Base-by-base conservation (phyloP, 805 yeast species). In the Pichia phayaonensis region DNA sequence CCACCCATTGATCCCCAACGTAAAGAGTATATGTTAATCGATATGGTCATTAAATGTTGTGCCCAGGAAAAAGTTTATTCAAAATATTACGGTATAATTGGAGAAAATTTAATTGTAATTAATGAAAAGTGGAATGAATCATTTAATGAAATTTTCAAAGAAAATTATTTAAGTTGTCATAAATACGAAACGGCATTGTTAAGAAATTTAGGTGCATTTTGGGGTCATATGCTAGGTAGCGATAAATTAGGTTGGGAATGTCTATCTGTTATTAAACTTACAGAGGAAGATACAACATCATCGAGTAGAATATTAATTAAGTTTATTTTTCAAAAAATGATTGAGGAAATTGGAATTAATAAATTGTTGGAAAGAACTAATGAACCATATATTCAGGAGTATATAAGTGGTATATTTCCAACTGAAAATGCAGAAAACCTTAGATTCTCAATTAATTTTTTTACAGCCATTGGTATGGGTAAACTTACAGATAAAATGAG, bases 401-500 rank as follows among this genome's bases (percentile, higher is more conserved):
- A 58, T 44, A 52, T 84, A 31, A 56, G 53, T 2, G 88, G 88
- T 0, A 56, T 90, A 39, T 86, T 90, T 59, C 97, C 96, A 0
- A 67, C 66, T 1, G 73, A 73, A 49, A 71, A 73, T 7, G 54
- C 61, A 1, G 83, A 80, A 11, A 69, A 77, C 56, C 68, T 84
- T 15, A 72, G 92, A 52, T 92, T 90, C 63, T 76, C 95, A 2
- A 89, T 90, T 62, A 92, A 92, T 62, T 92, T 76, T 63, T 92
- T 92, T 66, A 92, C 97, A 0, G 97, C 97, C 1, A 89, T 92
- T 54, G 95, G 95, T 0, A 64, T 92, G 45, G 97, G 97, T 43
- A 74, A 76, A 2, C 63, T 92, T 51, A 90, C 98, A 0, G 96
- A 88, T 39, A 77, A 71, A 1, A 85, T 90, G 95, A 77, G 98